phyloP scores from a whole-genome alignment of 139 green algal genomes.

The Picochlorum sp. region DNA sequence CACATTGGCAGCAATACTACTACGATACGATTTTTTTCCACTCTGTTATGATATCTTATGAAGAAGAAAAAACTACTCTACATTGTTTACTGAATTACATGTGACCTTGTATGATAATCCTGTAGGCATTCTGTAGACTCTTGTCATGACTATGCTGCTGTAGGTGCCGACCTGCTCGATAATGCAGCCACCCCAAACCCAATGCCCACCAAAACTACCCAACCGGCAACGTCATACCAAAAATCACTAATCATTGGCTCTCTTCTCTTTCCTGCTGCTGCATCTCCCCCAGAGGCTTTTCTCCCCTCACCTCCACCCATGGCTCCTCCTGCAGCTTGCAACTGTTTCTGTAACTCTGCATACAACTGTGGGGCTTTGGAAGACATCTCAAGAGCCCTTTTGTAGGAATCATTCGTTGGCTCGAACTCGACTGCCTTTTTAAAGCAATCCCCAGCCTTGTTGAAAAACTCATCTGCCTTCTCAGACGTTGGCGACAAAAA shows the following conservation, averaged over 20 bases:
- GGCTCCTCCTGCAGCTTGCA: constrained; percentile 20
- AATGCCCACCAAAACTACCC: constrained; percentile 51
- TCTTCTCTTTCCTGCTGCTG: constrained; percentile 17
- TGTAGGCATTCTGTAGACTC: not conserved
- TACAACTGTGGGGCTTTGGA: constrained; percentile 84
- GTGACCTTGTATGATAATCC: not conserved
- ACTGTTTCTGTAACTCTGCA: constrained; percentile 80
- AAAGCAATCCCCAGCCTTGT: constrained; percentile 73
- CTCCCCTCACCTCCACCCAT: constrained; percentile 14
- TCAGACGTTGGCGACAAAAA: constrained; percentile 22
- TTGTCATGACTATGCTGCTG: not conserved
- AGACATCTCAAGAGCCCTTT: constrained; percentile 90
- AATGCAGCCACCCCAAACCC: constrained; percentile 20
- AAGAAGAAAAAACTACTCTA: no score
- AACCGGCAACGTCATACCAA: constrained; percentile 80
- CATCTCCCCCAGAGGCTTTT: not conserved
- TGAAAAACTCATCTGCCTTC: constrained; percentile 63
- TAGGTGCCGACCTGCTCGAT: not conserved
- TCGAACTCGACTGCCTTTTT: constrained; percentile 63
- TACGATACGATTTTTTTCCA: no score
- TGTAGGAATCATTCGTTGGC: constrained; percentile 84
- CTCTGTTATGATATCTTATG: no score
- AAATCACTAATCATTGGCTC: constrained; percentile 41
- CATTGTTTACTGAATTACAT: not conserved
- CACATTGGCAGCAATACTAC: not conserved